Conservation (phyloP, 129 eudicot genomes). For the Flaveria ramosissima region DNA sequence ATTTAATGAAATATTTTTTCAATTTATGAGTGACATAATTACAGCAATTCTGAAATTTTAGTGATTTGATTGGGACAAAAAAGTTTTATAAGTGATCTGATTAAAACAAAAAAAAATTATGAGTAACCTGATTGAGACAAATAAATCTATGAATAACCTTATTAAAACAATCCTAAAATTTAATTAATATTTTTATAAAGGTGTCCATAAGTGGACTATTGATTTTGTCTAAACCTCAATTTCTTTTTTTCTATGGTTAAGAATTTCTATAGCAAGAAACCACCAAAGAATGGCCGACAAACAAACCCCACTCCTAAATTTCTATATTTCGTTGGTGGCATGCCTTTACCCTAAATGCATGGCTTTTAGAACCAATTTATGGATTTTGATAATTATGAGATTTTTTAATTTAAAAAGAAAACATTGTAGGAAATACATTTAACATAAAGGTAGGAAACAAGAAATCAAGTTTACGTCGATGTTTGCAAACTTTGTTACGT, state of each 20-base stretch:
- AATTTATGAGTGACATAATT: too few species aligned
- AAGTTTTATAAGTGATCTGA: too few species aligned
- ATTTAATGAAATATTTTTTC: too few species aligned
- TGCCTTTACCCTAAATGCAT: constrained; percentile 33
- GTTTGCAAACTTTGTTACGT: too few species aligned
- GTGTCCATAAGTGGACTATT: background rate
- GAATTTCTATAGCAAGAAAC: background rate
- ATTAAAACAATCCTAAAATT: too few species aligned
- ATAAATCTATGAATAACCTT: too few species aligned
- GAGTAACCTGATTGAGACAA: too few species aligned
- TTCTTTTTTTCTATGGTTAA: background rate
- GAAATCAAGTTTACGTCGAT: too few species aligned
- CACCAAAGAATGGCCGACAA: constrained; percentile 32
- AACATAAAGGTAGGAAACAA: background rate
- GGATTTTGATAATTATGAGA: background rate
- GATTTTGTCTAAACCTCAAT: background rate
- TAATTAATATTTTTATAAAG: too few species aligned
- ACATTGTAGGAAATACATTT: background rate
- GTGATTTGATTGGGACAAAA: too few species aligned
- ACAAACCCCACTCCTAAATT: constrained; percentile 18
- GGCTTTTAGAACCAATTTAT: constrained; percentile 30
- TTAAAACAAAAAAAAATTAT: too few species aligned
- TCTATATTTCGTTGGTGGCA: constrained; percentile 26
- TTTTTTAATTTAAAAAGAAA: background rate
- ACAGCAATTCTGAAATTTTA: too few species aligned